phyloP scores from a whole-genome alignment of 805 yeast species.

The Lachancea dasiensis region DNA sequence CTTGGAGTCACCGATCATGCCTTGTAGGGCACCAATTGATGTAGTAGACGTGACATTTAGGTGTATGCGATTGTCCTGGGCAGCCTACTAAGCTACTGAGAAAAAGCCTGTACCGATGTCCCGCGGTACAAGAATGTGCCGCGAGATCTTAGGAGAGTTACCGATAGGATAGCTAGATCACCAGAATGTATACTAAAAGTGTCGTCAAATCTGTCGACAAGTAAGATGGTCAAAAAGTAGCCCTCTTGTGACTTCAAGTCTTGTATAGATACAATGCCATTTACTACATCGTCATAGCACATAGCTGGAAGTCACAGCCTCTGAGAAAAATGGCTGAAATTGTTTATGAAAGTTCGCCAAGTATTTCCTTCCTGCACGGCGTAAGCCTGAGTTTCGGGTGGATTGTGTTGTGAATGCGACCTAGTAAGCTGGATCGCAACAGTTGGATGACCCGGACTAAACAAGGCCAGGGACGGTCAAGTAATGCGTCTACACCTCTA shows the following conservation, averaged over 20 bases:
- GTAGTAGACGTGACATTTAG: constrained; percentile 41
- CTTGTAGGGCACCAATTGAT: constrained; percentile 86
- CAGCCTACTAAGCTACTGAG: no score
- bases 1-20: no score
- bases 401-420: no score
- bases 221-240: constrained; percentile 14
- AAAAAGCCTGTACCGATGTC: constrained; percentile 54
- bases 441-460: constrained; percentile 45
- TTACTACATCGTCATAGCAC: no score
- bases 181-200: no score
- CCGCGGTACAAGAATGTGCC: constrained; percentile 84
- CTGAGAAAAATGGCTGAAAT: no score
- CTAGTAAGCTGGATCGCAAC: constrained; percentile 45
- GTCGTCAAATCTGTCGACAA: constrained; percentile 17
- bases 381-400: no score
- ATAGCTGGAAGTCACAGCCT: constrained; percentile 14
- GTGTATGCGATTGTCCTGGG: no score
- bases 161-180: no score
- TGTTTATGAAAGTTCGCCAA: no score
- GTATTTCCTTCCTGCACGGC: no score
- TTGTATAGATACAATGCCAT: no score
- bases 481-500: constrained; percentile 52
- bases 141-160: constrained; percentile 41
- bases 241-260: not conserved
- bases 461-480: constrained; percentile 42